Percentiles rank a stretch among this genome's conserved stretches.
Conservation (phyloP, 1,284 basidiomycete genomes). For the Ganoderma lucidum region DNA sequence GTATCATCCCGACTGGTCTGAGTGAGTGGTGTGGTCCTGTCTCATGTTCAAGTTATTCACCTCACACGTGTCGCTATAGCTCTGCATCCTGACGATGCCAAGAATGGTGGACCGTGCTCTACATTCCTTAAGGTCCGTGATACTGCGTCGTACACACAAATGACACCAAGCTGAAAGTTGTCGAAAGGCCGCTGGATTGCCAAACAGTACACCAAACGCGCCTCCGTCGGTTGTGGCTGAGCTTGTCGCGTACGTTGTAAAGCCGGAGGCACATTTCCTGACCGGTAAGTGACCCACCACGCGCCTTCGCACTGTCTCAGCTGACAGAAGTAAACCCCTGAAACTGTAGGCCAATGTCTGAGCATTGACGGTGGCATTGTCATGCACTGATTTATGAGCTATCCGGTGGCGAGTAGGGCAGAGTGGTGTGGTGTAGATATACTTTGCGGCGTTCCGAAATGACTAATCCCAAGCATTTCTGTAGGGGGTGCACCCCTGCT, state of each 20-base stretch:
- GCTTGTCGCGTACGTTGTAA: conserved; percentile 36
- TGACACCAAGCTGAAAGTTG: neutral
- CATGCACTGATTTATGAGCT: conserved; percentile 23
- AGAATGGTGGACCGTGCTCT: conserved; percentile 26
- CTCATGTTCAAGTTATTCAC: neutral
- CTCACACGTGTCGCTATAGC: conserved; percentile 17
- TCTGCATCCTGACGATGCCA: conserved; percentile 32
- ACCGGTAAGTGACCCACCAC: conserved; percentile 26
- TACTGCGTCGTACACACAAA: no score
- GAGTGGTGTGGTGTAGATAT: neutral
- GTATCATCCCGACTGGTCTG: conserved; percentile 35
- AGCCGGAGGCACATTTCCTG: conserved; percentile 34
- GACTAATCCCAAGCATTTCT: no score
- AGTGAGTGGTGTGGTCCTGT: conserved; percentile 23
- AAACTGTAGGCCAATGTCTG: conserved; percentile 32
- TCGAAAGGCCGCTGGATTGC: neutral
- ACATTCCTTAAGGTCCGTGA: conserved; percentile 3
- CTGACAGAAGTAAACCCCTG: neutral
- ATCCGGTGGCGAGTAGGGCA: neutral
- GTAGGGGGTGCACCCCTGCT: no score
- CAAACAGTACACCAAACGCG: conserved; percentile 20
- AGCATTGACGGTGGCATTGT: conserved; percentile 34
- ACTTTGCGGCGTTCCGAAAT: neutral
- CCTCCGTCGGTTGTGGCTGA: conserved; percentile 32
- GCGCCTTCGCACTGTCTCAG: neutral